Evolutionary conservation across 202 grass and related monocot genomes (phyloP).

Genomic region (Eragrostis tef): DNA sequence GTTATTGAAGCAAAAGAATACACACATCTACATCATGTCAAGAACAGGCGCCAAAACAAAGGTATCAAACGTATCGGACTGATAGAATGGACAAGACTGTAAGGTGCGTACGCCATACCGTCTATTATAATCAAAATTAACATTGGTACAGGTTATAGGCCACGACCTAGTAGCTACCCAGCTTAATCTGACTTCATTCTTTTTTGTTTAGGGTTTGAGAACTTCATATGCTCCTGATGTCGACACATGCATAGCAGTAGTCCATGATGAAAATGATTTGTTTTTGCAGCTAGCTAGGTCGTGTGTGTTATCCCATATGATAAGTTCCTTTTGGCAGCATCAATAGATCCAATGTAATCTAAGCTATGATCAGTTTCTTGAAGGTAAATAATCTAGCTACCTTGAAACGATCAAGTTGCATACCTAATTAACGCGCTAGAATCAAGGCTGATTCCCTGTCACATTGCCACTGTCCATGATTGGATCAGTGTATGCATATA

Average conservation of each 20-base stretch:
- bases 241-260: slow-evolving; percentile 38
- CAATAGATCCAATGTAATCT: slow-evolving; percentile 42
- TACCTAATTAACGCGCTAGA: slow-evolving; percentile 50
- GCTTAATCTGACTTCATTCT: slow-evolving; percentile 27
- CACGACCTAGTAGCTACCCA: slow-evolving; percentile 14
- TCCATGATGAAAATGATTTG: slow-evolving; percentile 14
- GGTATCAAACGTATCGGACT: neutral
- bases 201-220: neutral
- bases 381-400: slow-evolving; percentile 28
- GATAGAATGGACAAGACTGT: slow-evolving; percentile 17
- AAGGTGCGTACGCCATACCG: slow-evolving; percentile 19
- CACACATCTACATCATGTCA: neutral
- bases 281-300: slow-evolving; percentile 28
- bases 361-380: slow-evolving; percentile 31
- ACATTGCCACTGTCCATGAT: slow-evolving; percentile 17
- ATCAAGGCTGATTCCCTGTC: slow-evolving; percentile 48
- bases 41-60: neutral
- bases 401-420: slow-evolving; percentile 31
- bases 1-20: neutral
- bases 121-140: neutral
- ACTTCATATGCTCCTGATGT: slow-evolving; percentile 31
- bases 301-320: slow-evolving; percentile 45
- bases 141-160: neutral
- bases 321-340: slow-evolving; percentile 48
- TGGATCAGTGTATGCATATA: slow-evolving; percentile 13